Evolutionary conservation across 2,329 filamentous ascomycete species (phyloP).

Genomic region (Fusarium oxysporum): DNA sequence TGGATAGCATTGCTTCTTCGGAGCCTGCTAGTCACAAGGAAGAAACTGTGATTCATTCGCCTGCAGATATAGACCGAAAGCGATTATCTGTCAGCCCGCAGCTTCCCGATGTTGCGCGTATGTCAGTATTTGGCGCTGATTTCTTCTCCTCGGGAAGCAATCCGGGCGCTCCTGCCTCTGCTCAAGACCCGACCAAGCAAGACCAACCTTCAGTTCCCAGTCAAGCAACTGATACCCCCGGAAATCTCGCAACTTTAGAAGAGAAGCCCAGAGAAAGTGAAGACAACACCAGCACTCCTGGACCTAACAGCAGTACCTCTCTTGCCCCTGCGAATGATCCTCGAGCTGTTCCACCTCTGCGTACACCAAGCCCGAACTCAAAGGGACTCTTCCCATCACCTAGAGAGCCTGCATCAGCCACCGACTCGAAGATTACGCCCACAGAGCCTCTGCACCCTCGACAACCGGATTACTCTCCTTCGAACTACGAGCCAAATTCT

Average conservation of each 20-base stretch:
- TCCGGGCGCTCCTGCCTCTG: constrained; percentile 3
- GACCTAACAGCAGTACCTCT: background rate
- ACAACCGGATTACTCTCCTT: constrained; percentile 49
- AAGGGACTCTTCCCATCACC: constrained; percentile 20
- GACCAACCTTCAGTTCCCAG: constrained; percentile 9
- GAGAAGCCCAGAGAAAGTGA: constrained; percentile 10
- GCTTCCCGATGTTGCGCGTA: constrained; percentile 67
- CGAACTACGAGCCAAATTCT: constrained; percentile 51
- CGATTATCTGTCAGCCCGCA: constrained; percentile 66
- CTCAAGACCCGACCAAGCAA: constrained; percentile 27
- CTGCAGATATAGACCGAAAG: constrained; percentile 34
- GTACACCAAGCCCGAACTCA: constrained; percentile 49
- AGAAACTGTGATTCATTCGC: constrained; percentile 20
- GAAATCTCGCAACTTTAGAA: constrained; percentile 9
- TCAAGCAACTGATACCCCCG: constrained; percentile 1
- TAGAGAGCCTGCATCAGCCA: constrained; percentile 14
- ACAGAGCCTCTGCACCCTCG: constrained; percentile 60
- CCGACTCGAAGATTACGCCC: constrained; percentile 49
- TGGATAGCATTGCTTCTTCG: constrained; percentile 1
- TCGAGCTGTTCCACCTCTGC: constrained; percentile 48
- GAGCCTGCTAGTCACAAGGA: constrained; percentile 4
- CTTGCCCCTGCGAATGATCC: constrained; percentile 37
- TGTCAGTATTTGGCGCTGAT: constrained; percentile 71
- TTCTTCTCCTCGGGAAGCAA: constrained; percentile 59
- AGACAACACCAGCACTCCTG: background rate